Evolutionary conservation across 345 rosid genomes (phyloP).

Genomic region (Adansonia digitata): DNA sequence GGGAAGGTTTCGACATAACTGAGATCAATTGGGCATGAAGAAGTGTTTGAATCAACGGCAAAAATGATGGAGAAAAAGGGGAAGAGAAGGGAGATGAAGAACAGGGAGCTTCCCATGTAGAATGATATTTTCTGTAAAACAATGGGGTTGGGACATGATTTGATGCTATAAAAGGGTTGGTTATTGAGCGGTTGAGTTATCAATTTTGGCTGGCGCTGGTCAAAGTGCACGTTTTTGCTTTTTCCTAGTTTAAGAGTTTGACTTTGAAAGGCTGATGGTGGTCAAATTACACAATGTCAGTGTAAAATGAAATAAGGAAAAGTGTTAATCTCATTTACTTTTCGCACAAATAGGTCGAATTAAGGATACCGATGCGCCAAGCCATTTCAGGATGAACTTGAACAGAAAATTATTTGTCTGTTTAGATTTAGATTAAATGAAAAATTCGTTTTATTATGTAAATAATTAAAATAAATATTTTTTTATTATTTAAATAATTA

Average conservation of each 20-base stretch:
- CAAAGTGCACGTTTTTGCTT: slow-evolving; percentile 14
- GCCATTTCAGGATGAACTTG: too few relatives aligned
- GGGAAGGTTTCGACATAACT: slow-evolving; percentile 47
- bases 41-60: slow-evolving; percentile 9
- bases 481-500: too few relatives aligned
- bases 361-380: too few relatives aligned
- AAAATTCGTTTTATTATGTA: too few relatives aligned
- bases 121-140: not conserved
- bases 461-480: too few relatives aligned
- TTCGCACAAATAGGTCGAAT: too few relatives aligned
- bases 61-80: slow-evolving; percentile 11
- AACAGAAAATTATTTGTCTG: too few relatives aligned
- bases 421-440: too few relatives aligned
- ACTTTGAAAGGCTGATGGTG: not conserved
- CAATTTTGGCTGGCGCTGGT: slow-evolving; percentile 25
- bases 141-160: not conserved
- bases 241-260: not conserved
- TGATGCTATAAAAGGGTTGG: not conserved
- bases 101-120: not conserved
- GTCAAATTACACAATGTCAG: slow-evolving; percentile 5
- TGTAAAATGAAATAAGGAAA: not conserved
- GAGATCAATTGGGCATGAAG: slow-evolving; percentile 51
- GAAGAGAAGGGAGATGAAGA: slow-evolving; percentile 14
- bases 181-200: not conserved
- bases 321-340: too few relatives aligned